phyloP scores from a whole-genome alignment of 2,329 filamentous ascomycete species.

The Trichothecium sympodiale region DNA sequence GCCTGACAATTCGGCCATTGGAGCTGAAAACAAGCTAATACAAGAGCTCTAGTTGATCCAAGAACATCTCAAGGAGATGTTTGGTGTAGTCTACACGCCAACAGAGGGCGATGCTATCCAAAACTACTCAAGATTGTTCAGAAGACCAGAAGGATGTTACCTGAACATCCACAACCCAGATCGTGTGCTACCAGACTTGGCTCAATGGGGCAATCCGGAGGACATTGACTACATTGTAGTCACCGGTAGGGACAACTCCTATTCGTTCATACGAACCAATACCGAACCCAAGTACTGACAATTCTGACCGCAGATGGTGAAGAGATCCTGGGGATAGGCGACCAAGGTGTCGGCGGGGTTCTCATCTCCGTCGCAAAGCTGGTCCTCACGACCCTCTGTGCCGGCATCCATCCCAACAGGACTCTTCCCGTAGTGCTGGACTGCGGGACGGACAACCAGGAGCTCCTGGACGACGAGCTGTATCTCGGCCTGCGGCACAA shows the following conservation, averaged over 20 bases:
- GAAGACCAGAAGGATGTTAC: constrained; percentile 71
- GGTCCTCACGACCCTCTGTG: constrained; percentile 71
- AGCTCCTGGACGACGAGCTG: constrained; percentile 61
- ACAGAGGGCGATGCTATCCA: constrained; percentile 84
- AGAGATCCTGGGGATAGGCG: constrained; percentile 78
- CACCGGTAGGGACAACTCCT: constrained; percentile 44
- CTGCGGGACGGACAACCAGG: constrained; percentile 73
- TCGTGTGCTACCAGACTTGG: constrained; percentile 53
- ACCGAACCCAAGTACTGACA: neutral
- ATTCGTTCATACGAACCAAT: neutral
- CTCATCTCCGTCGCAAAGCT: constrained; percentile 79
- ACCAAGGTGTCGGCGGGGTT: constrained; percentile 78
- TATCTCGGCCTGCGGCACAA: constrained; percentile 65
- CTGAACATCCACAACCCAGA: constrained; percentile 61
- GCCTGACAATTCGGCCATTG: no score
- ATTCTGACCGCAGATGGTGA: constrained; percentile 33
- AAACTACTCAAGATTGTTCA: constrained; percentile 69
- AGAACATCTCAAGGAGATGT: constrained; percentile 77
- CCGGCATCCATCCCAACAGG: constrained; percentile 71
- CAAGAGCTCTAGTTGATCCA: constrained; percentile 27
- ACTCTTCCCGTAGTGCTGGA: constrained; percentile 76
- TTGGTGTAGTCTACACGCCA: constrained; percentile 81
- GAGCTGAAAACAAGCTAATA: no score
- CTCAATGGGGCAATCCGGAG: constrained; percentile 56
- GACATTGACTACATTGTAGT: constrained; percentile 86